Evolutionary conservation across 2,329 filamentous ascomycete genomes (phyloP).

Genomic region (Nemania abortiva): DNA sequence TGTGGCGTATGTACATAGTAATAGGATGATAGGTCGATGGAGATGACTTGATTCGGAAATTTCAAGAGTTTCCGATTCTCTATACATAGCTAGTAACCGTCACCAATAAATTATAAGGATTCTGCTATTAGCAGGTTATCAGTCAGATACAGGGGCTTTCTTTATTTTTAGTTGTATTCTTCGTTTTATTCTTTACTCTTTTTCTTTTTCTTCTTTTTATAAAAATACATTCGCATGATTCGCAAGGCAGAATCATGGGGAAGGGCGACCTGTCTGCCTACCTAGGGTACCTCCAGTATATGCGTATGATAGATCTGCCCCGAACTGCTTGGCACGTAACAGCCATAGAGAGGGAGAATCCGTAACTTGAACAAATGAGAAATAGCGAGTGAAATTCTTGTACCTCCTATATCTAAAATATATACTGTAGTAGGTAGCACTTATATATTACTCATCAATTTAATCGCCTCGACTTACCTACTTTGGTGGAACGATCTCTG

Average conservation of each 20-base stretch:
- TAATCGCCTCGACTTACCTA: conserved; percentile 22
- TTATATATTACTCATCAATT: neutral
- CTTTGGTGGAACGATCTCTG: conserved; percentile 20
- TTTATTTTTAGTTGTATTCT: neutral
- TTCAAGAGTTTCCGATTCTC: no score
- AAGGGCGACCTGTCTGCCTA: conserved; percentile 1
- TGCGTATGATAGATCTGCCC: neutral
- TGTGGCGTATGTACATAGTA: no score
- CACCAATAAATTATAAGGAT: no score
- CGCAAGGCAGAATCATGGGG: conserved; percentile 4
- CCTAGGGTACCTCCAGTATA: neutral
- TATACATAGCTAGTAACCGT: no score
- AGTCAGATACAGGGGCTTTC: no score
- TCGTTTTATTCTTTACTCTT: neutral
- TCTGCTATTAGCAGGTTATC: no score
- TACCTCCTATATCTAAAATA: no score
- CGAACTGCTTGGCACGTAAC: neutral
- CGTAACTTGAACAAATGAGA: neutral
- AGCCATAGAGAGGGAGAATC: neutral
- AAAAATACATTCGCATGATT: neutral
- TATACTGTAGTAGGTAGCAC: neutral
- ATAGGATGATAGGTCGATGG: no score
- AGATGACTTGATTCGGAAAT: no score
- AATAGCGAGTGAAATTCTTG: no score
- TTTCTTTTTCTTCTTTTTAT: no score